These are phyloP conservation scores for Odonthalia washingtoniensis DNA, from an alignment of 31 red algal species.

Conservation along the genomic window DNA sequence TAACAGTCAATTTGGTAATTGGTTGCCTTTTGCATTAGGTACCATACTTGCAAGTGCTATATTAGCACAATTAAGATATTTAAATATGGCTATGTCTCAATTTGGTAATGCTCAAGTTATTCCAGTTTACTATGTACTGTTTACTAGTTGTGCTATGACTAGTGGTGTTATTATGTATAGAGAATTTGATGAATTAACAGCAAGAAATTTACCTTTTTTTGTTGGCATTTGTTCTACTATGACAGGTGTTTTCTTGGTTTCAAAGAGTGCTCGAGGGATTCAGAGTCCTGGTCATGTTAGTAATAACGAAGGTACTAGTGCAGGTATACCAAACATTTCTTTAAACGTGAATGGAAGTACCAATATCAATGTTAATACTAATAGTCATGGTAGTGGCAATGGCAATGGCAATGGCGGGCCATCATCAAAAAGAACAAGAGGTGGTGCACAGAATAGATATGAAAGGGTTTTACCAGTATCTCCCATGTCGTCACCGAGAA, in stretches of 20 bases:
- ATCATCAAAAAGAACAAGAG: neutral
- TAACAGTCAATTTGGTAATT: conserved; percentile 65
- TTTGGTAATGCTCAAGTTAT: conserved; percentile 92
- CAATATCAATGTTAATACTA: too few relatives aligned
- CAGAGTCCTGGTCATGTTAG: too few relatives aligned
- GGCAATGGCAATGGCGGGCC: too few relatives aligned
- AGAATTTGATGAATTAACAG: conserved; percentile 71
- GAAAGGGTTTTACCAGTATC: conserved; percentile 58
- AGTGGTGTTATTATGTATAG: conserved; percentile 82
- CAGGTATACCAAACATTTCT: neutral
- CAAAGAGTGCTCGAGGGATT: conserved; percentile 38
- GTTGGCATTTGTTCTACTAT: conserved; percentile 82
- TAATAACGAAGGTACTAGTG: neutral
- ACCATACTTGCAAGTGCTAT: conserved; percentile 68
- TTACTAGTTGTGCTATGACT: conserved; percentile 85
- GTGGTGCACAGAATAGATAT: neutral
- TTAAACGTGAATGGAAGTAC: neutral
- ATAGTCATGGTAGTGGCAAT: too few relatives aligned
- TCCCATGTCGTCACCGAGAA: conserved; percentile 70
- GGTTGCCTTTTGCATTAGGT: conserved; percentile 62
- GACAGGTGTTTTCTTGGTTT: conserved; percentile 79
- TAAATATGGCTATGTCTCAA: conserved; percentile 86
- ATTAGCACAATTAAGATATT: conserved; percentile 74
- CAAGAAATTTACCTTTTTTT: conserved; percentile 71
- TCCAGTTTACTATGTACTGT: conserved; percentile 91